Evolutionary conservation across 192 early-diverging fungal genomes (phyloP).

Genomic region (Phlyctochytrium arcticum): DNA sequence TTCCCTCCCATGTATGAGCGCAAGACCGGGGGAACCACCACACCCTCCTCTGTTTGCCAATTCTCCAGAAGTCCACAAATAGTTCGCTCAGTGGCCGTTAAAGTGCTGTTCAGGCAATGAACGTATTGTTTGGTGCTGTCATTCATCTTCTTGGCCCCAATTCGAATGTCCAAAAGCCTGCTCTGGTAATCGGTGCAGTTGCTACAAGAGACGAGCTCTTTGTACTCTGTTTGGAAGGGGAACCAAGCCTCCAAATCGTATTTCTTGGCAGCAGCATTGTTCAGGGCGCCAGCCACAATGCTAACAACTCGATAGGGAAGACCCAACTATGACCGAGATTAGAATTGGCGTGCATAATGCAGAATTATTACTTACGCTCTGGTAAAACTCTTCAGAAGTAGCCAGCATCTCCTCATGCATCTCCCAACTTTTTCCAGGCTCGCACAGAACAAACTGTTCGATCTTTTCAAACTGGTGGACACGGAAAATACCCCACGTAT

Average conservation of each 20-base stretch:
- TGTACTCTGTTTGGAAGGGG: constrained; percentile 96
- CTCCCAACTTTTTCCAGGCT: constrained; percentile 98
- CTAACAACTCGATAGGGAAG: constrained; percentile 91
- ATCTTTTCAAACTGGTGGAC: constrained; percentile 99
- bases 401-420: constrained; percentile 96
- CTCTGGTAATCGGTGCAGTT: constrained; percentile 99
- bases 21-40: constrained; percentile 81
- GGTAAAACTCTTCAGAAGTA: constrained; percentile 90
- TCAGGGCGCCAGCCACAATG: constrained; percentile 96
- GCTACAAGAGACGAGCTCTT: constrained; percentile 97
- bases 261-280: constrained; percentile 99
- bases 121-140: constrained; percentile 93
- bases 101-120: constrained; percentile 95
- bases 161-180: constrained; percentile 89
- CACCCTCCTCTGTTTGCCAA: constrained; percentile 86
- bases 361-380: constrained; percentile 45
- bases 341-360: not conserved
- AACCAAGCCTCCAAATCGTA: constrained; percentile 99
- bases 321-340: constrained; percentile 58
- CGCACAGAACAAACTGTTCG: constrained; percentile 95
- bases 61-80: constrained; percentile 95
- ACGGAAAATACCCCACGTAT: constrained; percentile 98
- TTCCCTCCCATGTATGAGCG: constrained; percentile 91
- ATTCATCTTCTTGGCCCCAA: constrained; percentile 95
- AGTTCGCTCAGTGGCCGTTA: constrained; percentile 93